A percentile compares a stretch with the other conserved stretches of the same genome.
These are phyloP conservation scores for Allantophomopsis cytisporea DNA, from an alignment of 2,329 filamentous ascomycete species.

Conservation along the genomic window DNA sequence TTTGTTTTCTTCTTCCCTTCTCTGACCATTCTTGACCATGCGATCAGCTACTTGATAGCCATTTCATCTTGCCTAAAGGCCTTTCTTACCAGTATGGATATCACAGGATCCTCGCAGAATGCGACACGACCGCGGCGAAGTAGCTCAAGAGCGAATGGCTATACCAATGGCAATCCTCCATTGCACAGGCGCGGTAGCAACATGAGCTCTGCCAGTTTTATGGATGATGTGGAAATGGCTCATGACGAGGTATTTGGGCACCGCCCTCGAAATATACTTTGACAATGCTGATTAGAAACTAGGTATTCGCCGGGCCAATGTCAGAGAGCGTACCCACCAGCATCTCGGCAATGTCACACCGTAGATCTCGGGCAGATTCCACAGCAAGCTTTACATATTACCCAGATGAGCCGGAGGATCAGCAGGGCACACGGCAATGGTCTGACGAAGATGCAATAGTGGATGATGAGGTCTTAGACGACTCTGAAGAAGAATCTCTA, in stretches of 20 bases:
- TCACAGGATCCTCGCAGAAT: too few relatives aligned
- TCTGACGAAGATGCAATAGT: slow-evolving; percentile 23
- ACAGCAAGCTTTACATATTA: slow-evolving; percentile 85
- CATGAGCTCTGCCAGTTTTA: slow-evolving; percentile 64
- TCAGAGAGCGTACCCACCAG: slow-evolving; percentile 95
- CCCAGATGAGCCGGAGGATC: slow-evolving; percentile 51
- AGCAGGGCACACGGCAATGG: slow-evolving; percentile 21
- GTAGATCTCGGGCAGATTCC: slow-evolving; percentile 68
- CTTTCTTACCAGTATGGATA: too few relatives aligned
- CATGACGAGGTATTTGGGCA: slow-evolving; percentile 61
- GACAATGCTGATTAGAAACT: slow-evolving; percentile 4
- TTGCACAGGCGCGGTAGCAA: slow-evolving; percentile 58
- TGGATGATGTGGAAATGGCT: slow-evolving; percentile 97
- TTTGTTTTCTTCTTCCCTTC: too few relatives aligned
- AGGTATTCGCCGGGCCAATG: slow-evolving; percentile 82
- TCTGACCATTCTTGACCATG: too few relatives aligned
- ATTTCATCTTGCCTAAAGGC: too few relatives aligned
- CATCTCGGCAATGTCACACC: slow-evolving; percentile 81
- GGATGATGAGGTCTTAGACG: slow-evolving; percentile 21
- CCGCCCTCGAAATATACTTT: slow-evolving; percentile 8
- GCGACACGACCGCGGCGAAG: slow-evolving; percentile 14
- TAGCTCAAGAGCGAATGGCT: slow-evolving; percentile 14
- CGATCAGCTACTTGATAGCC: too few relatives aligned
- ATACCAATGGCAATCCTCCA: slow-evolving; percentile 15
- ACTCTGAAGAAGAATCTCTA: slow-evolving; percentile 13